Base-by-base conservation (phyloP, 371 early-diverging fungal genomes). In the Mitosporidium daphniae region DNA sequence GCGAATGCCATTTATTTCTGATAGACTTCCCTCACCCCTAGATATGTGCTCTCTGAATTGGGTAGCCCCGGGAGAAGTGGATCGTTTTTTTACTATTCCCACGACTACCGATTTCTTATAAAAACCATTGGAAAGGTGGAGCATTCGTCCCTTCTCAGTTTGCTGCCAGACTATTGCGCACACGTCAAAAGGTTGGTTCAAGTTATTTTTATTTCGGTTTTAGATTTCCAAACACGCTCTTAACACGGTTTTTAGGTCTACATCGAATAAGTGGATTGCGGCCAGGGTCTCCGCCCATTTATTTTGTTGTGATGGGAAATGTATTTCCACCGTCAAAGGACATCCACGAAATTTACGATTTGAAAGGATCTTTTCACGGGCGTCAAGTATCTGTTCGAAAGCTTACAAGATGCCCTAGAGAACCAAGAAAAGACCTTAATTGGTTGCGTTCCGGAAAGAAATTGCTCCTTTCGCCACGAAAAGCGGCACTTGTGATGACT, bases 251-350 rank as follows among this genome's bases (percentile, higher is more conserved):
- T 32, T 78, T 71, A 41, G 86, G 86, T 4, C 42, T 89, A 13
- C 82, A 84, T 39, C 62, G 91, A 20, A 73, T 84, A 32, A 80
- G 78, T 47, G 44, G 74, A 24, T n/a, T n/a, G n/a, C n/a, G n/a
- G n/a, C 78, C 82, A 4, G 65, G 61, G 22, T 62, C 69, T 17
- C 48, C 59, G 21, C 78, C 80, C 43, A 71, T 82, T 18, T 78
- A 84, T 41, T 89, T 89, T 47, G 71, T 89, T 7, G 78, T 89
- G 17, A 89, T 89, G 91, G 75, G 70, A 28, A 89, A 89, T 36
- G 69, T 84, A 8, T 65, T 78, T 39, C 86, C 91, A 2, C 61
- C 80, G 7, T 68, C 72, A 50, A 65, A 69, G 38, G 78, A 84
- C 42, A 73, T 89, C 17, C 86, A 89, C 37, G 66, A 69, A 37